phyloP scores from a whole-genome alignment of 495 filamentous ascomycete genomes.

The Amphirosellinia nigrospora region DNA sequence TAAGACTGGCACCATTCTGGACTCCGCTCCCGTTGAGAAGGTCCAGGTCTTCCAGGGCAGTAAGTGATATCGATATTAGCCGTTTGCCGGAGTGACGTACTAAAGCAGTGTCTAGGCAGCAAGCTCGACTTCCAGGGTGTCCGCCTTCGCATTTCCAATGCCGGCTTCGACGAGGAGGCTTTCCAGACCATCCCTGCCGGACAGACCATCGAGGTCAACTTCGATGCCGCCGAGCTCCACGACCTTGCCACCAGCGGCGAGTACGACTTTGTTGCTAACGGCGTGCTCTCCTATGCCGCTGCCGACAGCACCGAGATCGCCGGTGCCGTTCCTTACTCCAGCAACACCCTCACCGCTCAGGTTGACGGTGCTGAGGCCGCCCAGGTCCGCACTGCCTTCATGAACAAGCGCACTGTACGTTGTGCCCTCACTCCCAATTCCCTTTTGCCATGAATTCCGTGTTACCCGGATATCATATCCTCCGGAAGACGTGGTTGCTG shows the following conservation, averaged over 20 bases:
- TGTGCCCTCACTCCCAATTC: neutral
- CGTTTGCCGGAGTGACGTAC: neutral
- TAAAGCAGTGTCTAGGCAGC: slow-evolving; percentile 41
- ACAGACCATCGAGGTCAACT: slow-evolving; percentile 59
- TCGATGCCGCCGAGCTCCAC: slow-evolving; percentile 63
- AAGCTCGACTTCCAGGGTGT: slow-evolving; percentile 65
- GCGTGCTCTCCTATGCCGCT: slow-evolving; percentile 59
- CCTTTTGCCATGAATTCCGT: neutral
- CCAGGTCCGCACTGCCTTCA: slow-evolving; percentile 51
- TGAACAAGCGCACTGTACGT: slow-evolving; percentile 55
- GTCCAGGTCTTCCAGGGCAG: slow-evolving; percentile 59
- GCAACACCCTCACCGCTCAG: slow-evolving; percentile 54
- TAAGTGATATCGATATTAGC: slow-evolving; percentile 35
- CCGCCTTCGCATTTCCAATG: slow-evolving; percentile 53
- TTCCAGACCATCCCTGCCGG: slow-evolving; percentile 64
- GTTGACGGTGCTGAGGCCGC: slow-evolving; percentile 60
- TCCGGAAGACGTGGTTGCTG: neutral
- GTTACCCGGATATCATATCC: neutral
- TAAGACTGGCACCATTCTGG: slow-evolving; percentile 67
- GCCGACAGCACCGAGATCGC: slow-evolving; percentile 52
- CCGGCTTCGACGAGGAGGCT: slow-evolving; percentile 54
- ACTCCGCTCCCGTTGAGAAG: slow-evolving; percentile 65
- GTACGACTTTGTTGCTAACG: slow-evolving; percentile 53
- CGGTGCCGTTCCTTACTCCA: slow-evolving; percentile 50
- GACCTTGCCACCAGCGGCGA: slow-evolving; percentile 59